These are phyloP conservation scores for Papiliotrema fonsecae DNA, from an alignment of 1,284 basidiomycete species.

Conservation along the genomic window DNA sequence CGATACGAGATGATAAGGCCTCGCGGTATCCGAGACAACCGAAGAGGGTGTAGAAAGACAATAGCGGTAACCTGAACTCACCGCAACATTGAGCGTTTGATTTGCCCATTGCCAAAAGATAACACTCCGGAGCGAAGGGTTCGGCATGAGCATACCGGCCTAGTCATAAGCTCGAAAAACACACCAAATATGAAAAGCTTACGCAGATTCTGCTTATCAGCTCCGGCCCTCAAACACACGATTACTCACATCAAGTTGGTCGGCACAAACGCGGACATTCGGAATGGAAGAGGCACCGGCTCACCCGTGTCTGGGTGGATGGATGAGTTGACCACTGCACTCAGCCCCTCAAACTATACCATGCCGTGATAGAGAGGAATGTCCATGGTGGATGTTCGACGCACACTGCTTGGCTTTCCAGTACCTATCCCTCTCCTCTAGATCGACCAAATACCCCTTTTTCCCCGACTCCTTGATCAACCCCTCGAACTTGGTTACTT, in stretches of 20 bases:
- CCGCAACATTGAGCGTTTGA: conserved; percentile 51
- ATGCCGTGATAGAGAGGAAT: neutral
- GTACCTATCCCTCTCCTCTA: conserved; percentile 36
- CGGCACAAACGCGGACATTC: conserved; percentile 54
- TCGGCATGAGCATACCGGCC: conserved; percentile 52
- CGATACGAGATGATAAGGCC: neutral
- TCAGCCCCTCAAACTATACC: neutral
- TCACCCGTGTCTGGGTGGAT: conserved; percentile 52
- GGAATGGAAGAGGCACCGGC: conserved; percentile 52
- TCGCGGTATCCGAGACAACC: no score
- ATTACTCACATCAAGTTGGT: conserved; percentile 51
- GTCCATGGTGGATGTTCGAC: conserved; percentile 9
- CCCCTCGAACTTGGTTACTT: conserved; percentile 43
- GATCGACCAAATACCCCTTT: conserved; percentile 40
- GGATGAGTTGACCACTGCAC: conserved; percentile 48
- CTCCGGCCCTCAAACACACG: neutral
- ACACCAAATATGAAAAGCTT: conserved; percentile 1
- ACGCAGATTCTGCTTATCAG: conserved; percentile 26
- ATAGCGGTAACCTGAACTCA: no score
- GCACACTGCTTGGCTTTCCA: conserved; percentile 50
- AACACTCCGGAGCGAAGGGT: conserved; percentile 44
- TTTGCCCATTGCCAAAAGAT: conserved; percentile 57
- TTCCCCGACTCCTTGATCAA: conserved; percentile 39
- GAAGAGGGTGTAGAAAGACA: no score
- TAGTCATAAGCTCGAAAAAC: conserved; percentile 3